These are phyloP conservation scores for Dendrocalamus sinicus DNA, from an alignment of 176 grass and related monocot species.

Conservation along the genomic window DNA sequence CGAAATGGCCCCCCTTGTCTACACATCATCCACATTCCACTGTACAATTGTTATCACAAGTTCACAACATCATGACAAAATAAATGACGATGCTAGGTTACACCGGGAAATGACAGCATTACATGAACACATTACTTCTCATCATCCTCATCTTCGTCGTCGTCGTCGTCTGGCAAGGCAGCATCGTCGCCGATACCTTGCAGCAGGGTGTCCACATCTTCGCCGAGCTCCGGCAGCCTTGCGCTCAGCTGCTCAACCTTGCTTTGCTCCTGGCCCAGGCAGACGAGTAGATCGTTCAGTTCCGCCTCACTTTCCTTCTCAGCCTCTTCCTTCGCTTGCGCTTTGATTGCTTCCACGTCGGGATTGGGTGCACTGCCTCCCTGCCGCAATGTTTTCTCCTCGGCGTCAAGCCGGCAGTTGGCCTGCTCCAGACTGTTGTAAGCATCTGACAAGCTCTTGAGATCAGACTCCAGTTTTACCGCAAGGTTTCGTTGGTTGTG, in stretches of 20 bases:
- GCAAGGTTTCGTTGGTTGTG: slow-evolving; percentile 72
- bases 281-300: slow-evolving; percentile 90
- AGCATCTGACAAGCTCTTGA: slow-evolving; percentile 92
- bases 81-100: slow-evolving; percentile 29
- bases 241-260: slow-evolving; percentile 96
- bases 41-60: slow-evolving; percentile 50
- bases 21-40: slow-evolving; percentile 36
- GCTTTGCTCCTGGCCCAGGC: slow-evolving; percentile 96
- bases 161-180: slow-evolving; percentile 61
- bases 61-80: slow-evolving; percentile 37
- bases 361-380: slow-evolving; percentile 59
- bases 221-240: slow-evolving; percentile 74
- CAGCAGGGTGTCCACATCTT: slow-evolving; percentile 80
- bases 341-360: slow-evolving; percentile 74
- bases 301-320: slow-evolving; percentile 85
- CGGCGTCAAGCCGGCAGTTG: slow-evolving; percentile 71
- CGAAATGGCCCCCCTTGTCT: slow-evolving; percentile 25
- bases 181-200: slow-evolving; percentile 81
- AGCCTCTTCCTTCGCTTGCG: slow-evolving; percentile 79
- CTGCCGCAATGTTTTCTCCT: slow-evolving; percentile 67
- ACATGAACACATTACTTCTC: slow-evolving; percentile 12
- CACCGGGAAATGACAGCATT: slow-evolving; percentile 22
- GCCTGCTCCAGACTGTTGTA: slow-evolving; percentile 92
- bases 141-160: slow-evolving; percentile 44
- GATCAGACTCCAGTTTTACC: slow-evolving; percentile 84